These are phyloP conservation scores for Ganoderma lingzhi DNA, from an alignment of 1,284 basidiomycete species.

Conservation along the genomic window DNA sequence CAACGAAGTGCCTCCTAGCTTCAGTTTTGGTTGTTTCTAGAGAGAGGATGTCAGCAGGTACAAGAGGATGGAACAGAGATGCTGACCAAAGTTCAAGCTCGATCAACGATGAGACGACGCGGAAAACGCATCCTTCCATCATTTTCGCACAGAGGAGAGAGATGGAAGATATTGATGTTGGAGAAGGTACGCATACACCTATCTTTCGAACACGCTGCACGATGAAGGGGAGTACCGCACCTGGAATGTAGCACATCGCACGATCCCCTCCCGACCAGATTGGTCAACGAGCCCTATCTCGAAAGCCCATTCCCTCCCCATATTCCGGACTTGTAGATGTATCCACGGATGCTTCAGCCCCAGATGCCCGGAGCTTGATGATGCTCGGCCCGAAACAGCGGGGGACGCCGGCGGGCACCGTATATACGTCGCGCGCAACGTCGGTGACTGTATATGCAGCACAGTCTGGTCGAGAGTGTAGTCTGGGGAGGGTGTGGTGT, in stretches of 20 bases:
- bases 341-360: constrained; percentile 79
- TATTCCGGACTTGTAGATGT: constrained; percentile 75
- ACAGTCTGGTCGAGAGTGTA: constrained; percentile 70
- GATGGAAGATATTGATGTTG: background rate
- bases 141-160: too few species aligned
- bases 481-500: constrained; percentile 31
- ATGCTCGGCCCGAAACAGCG: background rate
- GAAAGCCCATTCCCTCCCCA: constrained; percentile 77
- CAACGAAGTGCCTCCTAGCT: constrained; percentile 53
- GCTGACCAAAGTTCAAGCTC: constrained; percentile 9
- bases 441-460: constrained; percentile 86
- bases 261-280: constrained; percentile 61
- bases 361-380: constrained; percentile 43
- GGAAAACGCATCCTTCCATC: background rate
- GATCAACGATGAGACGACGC: background rate
- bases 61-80: background rate
- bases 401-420: constrained; percentile 56
- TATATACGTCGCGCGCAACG: constrained; percentile 73
- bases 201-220: background rate
- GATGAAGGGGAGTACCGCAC: constrained; percentile 47
- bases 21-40: constrained; percentile 67
- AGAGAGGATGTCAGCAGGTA: constrained; percentile 22
- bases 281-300: constrained; percentile 81
- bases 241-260: constrained; percentile 86
- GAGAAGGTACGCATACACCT: background rate